Percentiles rank a stretch among this genome's conserved stretches.
These are phyloP conservation scores for Chalciporus chontae DNA, from an alignment of 768 basidiomycete genomes.

Conservation along the genomic window DNA sequence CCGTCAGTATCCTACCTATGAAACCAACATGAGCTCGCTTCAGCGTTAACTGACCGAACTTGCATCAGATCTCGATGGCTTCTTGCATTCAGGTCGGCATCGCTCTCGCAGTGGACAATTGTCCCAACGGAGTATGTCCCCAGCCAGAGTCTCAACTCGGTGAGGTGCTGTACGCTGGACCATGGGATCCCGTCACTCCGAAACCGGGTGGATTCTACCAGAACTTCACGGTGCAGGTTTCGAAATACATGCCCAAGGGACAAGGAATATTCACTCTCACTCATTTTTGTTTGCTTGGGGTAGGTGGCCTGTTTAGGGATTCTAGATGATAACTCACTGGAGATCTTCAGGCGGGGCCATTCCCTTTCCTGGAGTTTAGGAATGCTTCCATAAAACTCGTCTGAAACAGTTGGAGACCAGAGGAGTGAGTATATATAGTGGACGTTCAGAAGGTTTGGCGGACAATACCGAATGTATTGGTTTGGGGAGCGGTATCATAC, in stretches of 20 bases:
- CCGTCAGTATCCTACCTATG: background rate
- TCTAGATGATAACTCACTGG: conserved; percentile 3
- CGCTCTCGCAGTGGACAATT: conserved; percentile 20
- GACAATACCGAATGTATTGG: too few species aligned
- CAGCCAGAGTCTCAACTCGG: conserved; percentile 16
- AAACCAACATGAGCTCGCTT: background rate
- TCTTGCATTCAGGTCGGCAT: conserved; percentile 16
- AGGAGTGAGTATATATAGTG: too few species aligned
- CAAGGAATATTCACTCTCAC: conserved; percentile 28
- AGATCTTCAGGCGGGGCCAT: conserved; percentile 16
- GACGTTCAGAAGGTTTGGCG: too few species aligned
- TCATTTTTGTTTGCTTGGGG: conserved; percentile 29
- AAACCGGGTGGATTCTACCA: conserved; percentile 23
- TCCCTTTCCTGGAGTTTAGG: conserved; percentile 28
- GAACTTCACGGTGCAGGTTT: conserved; percentile 25
- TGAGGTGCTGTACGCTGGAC: conserved; percentile 26
- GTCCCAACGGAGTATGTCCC: conserved; percentile 22
- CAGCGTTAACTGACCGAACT: background rate
- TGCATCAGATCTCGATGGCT: conserved; percentile 6
- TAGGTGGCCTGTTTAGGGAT: conserved; percentile 7
- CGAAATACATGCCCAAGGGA: conserved; percentile 4
- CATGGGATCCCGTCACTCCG: conserved; percentile 24
- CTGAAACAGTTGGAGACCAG: too few species aligned
- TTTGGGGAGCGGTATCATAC: too few species aligned
- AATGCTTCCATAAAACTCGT: conserved; percentile 13